Base-by-base conservation (phyloP, 495 filamentous ascomycete genomes). In the Xylaria scruposa region DNA sequence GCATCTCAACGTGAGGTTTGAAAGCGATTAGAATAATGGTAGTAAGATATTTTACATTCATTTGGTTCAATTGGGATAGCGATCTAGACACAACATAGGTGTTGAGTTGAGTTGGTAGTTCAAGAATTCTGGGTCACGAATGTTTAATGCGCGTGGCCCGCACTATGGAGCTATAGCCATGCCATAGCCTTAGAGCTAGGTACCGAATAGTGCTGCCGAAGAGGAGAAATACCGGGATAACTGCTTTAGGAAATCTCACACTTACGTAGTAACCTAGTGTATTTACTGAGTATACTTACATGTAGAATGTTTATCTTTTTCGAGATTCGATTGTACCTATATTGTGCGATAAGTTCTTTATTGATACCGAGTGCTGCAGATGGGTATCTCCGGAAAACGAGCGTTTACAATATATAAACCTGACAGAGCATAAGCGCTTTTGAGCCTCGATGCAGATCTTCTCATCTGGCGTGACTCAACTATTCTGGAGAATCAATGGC, bases 201-300 rank as follows among this genome's bases (percentile, higher is more conserved):
- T 49, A 15, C 53, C 53, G 53, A 56, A 56, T 56, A 56, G 13
- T 56, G 26, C 26, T 56, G 24, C 53, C 53, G 53, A 56, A 17
- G 24, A 13, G 26, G 12, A 29, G 24, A 56, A 56, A 56, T 56
- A 26, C 29, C 12, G 53, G 26, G 53, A 53, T 8, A 4, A 26
- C 10, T 26, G 21, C 49, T 53, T 10, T 26, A 13, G 49, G 49
- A 56, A 12, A 56, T 54, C 46, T 49, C 46, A 1, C 7, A 46
- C 36, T 31, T 31, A 10, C 12, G 40, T 38, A n/a, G n/a, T n/a
- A n/a, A n/a, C n/a, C n/a, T n/a, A n/a, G n/a, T n/a, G n/a, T n/a
- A n/a, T n/a, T n/a, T n/a, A n/a, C n/a, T n/a, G n/a, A n/a, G n/a
- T n/a, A 38, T 51, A 51, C 47, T 24, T 21, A 9, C 2, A 51